Conservation (phyloP, 1,139 yeast genomes). For the Starmera stellimalicola region DNA sequence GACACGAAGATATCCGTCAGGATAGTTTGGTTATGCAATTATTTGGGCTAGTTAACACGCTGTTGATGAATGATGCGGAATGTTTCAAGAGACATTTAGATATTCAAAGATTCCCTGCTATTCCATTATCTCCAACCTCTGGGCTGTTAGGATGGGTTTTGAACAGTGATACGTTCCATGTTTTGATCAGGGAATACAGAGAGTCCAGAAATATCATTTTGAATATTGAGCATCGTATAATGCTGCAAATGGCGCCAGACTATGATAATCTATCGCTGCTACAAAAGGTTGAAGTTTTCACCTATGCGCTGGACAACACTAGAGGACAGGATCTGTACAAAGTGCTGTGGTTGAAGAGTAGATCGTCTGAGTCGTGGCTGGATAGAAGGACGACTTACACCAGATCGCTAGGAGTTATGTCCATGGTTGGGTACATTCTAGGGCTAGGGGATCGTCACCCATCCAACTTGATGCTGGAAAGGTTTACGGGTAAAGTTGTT, state of each 20-base stretch:
- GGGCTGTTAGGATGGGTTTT: constrained; percentile 97
- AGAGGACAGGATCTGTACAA: constrained; percentile 94
- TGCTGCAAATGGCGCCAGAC: constrained; percentile 98
- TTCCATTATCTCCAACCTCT: constrained; percentile 94
- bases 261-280: constrained; percentile 81
- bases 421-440: constrained; percentile 93
- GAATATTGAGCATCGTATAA: constrained; percentile 89
- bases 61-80: constrained; percentile 84
- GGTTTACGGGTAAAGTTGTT: constrained; percentile 88
- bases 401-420: constrained; percentile 94
- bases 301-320: constrained; percentile 91
- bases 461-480: constrained; percentile 88
- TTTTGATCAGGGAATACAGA: constrained; percentile 82
- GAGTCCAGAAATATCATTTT: constrained; percentile 83
- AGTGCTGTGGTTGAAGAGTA: constrained; percentile 91
- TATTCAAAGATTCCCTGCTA: constrained; percentile 86
- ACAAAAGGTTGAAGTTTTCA: constrained; percentile 93
- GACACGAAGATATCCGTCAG: constrained; percentile 97
- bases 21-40: constrained; percentile 97
- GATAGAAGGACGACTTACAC: constrained; percentile 96
- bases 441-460: constrained; percentile 99
- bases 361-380: constrained; percentile 95
- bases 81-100: constrained; percentile 93
- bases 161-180: constrained; percentile 94
- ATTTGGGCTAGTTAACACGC: constrained; percentile 88